Conservation (phyloP, 805 yeast species). For the Alloascoidea africana region DNA sequence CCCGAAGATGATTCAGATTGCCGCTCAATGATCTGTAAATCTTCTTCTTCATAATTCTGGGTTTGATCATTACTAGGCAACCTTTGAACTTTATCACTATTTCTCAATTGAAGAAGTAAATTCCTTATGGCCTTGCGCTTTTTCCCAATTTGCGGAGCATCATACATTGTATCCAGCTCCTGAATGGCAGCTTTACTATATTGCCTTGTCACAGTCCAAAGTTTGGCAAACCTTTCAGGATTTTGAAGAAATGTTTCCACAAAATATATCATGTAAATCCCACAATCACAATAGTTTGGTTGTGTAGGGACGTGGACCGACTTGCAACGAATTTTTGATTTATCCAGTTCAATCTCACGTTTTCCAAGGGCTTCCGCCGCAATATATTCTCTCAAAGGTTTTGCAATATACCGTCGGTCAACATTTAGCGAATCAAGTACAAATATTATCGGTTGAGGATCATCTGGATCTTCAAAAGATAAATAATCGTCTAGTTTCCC, state of each 20-base stretch:
- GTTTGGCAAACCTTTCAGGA: slow-evolving; percentile 25
- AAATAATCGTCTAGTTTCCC: background rate
- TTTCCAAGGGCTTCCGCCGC: slow-evolving; percentile 57
- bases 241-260: slow-evolving; percentile 39
- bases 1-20: no score
- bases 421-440: slow-evolving; percentile 62
- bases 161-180: no score
- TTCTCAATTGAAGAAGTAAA: no score
- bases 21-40: no score
- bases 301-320: slow-evolving; percentile 63
- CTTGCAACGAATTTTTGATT: slow-evolving; percentile 29
- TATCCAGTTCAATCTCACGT: slow-evolving; percentile 29
- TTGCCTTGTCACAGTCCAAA: background rate
- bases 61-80: no score
- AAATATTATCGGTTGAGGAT: slow-evolving; percentile 26
- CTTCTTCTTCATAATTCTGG: no score
- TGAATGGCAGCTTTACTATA: no score
- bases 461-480: slow-evolving; percentile 4
- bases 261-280: slow-evolving; percentile 77
- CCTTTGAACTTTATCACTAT: no score
- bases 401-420: slow-evolving; percentile 33
- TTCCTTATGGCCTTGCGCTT: no score
- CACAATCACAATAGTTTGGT: slow-evolving; percentile 86
- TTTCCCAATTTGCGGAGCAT: no score
- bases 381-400: slow-evolving; percentile 43